Base-by-base conservation (phyloP, 2,329 filamentous ascomycete genomes). In the Talaromyces verruculosus region DNA sequence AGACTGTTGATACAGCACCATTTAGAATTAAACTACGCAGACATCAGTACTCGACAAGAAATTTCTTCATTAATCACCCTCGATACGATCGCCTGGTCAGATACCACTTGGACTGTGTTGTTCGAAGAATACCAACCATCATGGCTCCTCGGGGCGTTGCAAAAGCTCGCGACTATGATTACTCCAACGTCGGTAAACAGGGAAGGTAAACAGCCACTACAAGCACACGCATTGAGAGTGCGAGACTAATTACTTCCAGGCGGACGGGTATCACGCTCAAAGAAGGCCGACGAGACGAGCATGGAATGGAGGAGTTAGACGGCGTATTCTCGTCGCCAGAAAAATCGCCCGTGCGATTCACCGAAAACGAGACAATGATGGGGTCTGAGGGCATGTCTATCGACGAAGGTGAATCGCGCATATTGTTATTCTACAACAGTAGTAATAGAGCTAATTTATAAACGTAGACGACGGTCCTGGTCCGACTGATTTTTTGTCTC, bases 251-350 rank as follows among this genome's bases (percentile, higher is more conserved):
- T 35, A 5, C 43, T 51, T 33, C 1, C 43, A 97, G 94, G 71
- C 96, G 96, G 85, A 99, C 95, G 0, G 95, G 95, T 53, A 86
- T 96, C 30, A 90, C 88, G 0, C 79, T 98, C 37, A 87, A 88
- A 72, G 92, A 97, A 64, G 92, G 92, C 62, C 83, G 89, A 67
- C 90, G 92, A 80, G 94, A 98, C 79, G 93, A 96, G 76, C 84
- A 97, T 84, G 95, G 94, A 77, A 88, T 99, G 82, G 92, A 97
- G 76, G 90, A 91, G 41, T 85, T 97, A 66, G 91, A 94, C 41
- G 87, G 88, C 70, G 87, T 98, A 70, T 97, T 97, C 78, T 97
- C 93, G 8, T 97, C 93, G 22, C 93, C 93, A 15, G 86, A 87
- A 70, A 91, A 89, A 63, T 84, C 83, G n/a, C 81, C 83, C 1